Conservation (phyloP, 2,329 filamentous ascomycete species). For the Paramyrothecium roridum region DNA sequence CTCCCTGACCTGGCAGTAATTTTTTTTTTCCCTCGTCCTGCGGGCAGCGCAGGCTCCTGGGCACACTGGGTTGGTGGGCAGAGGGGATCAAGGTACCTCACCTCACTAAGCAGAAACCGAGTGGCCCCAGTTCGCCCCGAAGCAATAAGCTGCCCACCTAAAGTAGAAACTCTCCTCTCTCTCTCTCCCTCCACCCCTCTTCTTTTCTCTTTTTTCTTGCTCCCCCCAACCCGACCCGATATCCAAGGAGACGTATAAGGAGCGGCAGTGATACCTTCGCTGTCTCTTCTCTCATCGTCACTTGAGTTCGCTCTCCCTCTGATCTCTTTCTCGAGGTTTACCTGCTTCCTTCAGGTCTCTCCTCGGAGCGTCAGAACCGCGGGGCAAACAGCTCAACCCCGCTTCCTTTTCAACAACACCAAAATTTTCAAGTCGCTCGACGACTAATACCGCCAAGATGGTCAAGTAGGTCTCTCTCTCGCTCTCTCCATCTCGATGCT, state of each 20-base stretch:
- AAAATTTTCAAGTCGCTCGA: slow-evolving; percentile 34
- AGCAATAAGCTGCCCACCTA: not conserved
- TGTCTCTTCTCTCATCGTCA: slow-evolving; percentile 34
- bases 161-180: slow-evolving; percentile 13
- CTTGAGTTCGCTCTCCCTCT: slow-evolving; percentile 22
- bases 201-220: slow-evolving; percentile 20
- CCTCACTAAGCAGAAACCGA: not conserved
- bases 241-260: slow-evolving; percentile 33
- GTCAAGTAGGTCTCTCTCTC: slow-evolving; percentile 79
- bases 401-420: slow-evolving; percentile 34
- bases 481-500: not conserved
- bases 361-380: slow-evolving; percentile 26
- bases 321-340: not conserved
- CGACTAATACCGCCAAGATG: slow-evolving; percentile 87
- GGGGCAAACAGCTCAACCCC: slow-evolving; percentile 43
- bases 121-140: not conserved
- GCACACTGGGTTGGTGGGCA: too few relatives aligned
- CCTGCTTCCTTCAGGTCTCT: slow-evolving; percentile 16
- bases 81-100: too few relatives aligned
- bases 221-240: slow-evolving; percentile 14
- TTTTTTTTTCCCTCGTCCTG: not conserved
- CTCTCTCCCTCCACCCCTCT: slow-evolving; percentile 11
- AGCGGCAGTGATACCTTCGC: slow-evolving; percentile 35
- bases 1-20: not conserved
- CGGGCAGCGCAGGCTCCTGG: not conserved